Conservation (phyloP, 805 yeast genomes). For the Yarrowia sp. region DNA sequence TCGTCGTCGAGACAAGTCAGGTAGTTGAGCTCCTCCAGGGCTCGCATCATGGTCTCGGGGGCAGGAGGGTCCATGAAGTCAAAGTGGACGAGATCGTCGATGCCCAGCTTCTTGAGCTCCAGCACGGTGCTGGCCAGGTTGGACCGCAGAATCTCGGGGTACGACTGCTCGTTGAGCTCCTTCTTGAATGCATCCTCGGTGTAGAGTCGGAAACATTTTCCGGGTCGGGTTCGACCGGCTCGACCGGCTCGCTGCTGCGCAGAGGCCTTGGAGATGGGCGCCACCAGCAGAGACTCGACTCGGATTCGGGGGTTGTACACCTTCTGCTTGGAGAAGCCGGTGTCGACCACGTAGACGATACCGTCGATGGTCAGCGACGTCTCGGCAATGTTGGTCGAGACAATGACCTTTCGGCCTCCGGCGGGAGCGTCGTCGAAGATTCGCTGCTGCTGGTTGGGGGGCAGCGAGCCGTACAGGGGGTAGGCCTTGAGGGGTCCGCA, state of each 20-base stretch:
- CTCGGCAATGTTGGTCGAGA: constrained; percentile 95
- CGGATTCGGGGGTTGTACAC: constrained; percentile 95
- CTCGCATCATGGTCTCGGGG: constrained; percentile 99
- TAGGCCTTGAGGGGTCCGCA: constrained; percentile 88
- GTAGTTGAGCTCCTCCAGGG: constrained; percentile 90
- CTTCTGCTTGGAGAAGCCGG: constrained; percentile 95
- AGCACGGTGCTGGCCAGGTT: constrained; percentile 88
- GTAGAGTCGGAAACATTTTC: constrained; percentile 93
- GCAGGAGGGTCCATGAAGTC: constrained; percentile 99
- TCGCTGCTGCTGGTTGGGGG: constrained; percentile 91
- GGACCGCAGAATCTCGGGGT: constrained; percentile 91
- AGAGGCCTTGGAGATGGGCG: constrained; percentile 95
- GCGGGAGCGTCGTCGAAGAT: constrained; percentile 91
- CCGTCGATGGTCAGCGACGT: constrained; percentile 97
- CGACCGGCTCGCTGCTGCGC: constrained; percentile 99
- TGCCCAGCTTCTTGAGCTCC: constrained; percentile 89
- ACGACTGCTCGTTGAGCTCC: constrained; percentile 90
- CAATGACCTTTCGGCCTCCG: constrained; percentile 86
- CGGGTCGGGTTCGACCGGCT: constrained; percentile 99
- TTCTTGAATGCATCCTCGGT: constrained; percentile 95
- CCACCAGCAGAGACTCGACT: constrained; percentile 88
- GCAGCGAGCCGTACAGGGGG: constrained; percentile 93
- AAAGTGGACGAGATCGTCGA: constrained; percentile 94
- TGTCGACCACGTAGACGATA: constrained; percentile 94
- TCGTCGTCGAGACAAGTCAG: constrained; percentile 87